Evolutionary conservation across 495 filamentous ascomycete species (phyloP).

Genomic region (Xylaria telfairii): DNA sequence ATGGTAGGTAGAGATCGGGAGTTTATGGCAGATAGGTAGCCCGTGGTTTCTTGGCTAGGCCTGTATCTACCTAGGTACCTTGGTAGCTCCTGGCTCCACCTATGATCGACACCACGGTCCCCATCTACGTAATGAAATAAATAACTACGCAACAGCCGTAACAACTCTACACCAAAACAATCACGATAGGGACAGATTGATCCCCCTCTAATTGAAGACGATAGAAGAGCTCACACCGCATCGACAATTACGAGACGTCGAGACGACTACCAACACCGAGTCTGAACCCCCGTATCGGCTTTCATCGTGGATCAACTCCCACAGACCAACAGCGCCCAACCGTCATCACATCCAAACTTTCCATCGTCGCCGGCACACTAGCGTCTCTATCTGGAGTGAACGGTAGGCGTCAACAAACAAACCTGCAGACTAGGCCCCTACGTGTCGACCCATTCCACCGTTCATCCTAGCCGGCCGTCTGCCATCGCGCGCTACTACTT

Average conservation of each 20-base stretch:
- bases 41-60: too few relatives aligned
- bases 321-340: neutral
- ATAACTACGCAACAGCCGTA: neutral
- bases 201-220: neutral
- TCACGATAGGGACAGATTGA: neutral
- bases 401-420: neutral
- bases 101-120: neutral
- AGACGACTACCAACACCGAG: neutral
- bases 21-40: too few relatives aligned
- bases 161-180: neutral
- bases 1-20: too few relatives aligned
- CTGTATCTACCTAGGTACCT: too few relatives aligned
- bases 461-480: neutral
- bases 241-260: neutral
- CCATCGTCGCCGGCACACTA: neutral
- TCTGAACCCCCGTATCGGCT: neutral
- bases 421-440: neutral
- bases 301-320: neutral
- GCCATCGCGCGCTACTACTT: neutral
- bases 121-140: conserved; percentile 25
- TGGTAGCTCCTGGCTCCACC: neutral
- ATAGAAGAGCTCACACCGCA: neutral
- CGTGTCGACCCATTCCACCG: neutral
- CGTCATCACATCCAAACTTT: neutral
- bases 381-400: neutral